These are phyloP conservation scores for Meira miltonrushii DNA, from an alignment of 1,284 basidiomycete genomes.

Conservation along the genomic window DNA sequence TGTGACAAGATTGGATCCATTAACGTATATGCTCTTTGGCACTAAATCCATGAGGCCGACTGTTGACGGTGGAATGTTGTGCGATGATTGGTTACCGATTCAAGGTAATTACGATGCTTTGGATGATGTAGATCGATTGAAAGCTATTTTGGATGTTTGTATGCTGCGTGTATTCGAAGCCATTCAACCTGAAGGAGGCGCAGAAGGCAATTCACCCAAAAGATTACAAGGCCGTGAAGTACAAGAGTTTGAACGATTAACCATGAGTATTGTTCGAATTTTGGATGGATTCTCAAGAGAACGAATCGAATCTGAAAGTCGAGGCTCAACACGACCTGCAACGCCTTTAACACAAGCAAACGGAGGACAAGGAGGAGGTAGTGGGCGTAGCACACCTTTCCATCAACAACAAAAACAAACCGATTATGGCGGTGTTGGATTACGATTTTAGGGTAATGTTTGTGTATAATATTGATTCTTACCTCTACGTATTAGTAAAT, in stretches of 20 bases:
- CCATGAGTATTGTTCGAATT: conserved; percentile 35
- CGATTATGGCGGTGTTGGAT: no score
- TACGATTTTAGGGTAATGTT: no score
- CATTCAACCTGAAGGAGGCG: conserved; percentile 19
- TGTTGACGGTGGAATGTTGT: conserved; percentile 58
- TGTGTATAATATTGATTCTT: no score
- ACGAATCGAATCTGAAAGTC: neutral
- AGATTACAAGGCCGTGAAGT: conserved; percentile 21
- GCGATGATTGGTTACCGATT: conserved; percentile 86
- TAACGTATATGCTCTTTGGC: conserved; percentile 89
- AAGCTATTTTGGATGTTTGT: conserved; percentile 73
- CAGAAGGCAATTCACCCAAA: conserved; percentile 3
- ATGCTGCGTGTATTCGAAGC: conserved; percentile 90
- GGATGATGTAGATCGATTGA: conserved; percentile 79
- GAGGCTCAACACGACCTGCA: neutral
- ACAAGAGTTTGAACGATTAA: conserved; percentile 41
- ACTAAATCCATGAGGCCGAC: conserved; percentile 65
- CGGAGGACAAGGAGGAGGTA: no score
- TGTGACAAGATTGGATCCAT: conserved; percentile 67
- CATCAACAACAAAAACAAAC: no score
- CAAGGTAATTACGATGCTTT: conserved; percentile 68
- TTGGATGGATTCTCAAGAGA: conserved; percentile 39
- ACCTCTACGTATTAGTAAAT: no score
- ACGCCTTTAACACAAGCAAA: neutral
- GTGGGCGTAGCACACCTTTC: no score